Evolutionary conservation across 2,329 filamentous ascomycete genomes (phyloP), one percentile per base, ranked within the genome.

Genomic region (Cryphonectria japonica): DNA sequence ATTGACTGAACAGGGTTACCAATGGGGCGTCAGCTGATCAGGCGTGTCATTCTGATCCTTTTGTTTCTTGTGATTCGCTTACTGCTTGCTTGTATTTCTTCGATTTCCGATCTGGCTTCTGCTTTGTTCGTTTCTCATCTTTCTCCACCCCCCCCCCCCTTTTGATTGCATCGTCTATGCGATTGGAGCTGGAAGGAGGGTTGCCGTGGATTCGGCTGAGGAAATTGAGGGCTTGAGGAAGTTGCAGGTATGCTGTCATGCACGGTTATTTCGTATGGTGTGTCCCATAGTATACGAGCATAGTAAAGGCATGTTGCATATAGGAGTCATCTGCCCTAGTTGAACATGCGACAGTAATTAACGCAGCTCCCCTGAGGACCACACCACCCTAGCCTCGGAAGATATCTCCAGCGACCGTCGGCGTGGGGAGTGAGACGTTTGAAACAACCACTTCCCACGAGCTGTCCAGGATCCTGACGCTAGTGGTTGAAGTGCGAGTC

Each of bases 311-410:
- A 59, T 50, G 46, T 8, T 50, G 22, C 46, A 50, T 50, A 6
- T 11, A 50, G 16, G 8, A 50, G 46, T n/a, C 46, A 34, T 34
- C 14, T 2, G 54, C 26, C 29, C 54, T 32, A 22, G 54, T 29
- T 59, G 29, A 39, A 61, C 59, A 34, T 61, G 59, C 59, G 59
- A 61, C 59, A 14, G 13, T n/a, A 11, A 22, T 34, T n/a, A 11
- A 22, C 59, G 59, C 59, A 61, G 34, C 19, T 61, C 59, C 32
- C 34, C 59, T 61, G 29, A n/a, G 32, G 59, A 61, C 59, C 57
- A 32, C 57, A 61, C 59, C 57, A 32, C 5, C 59, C 59, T 19
- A 9, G 59, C 34, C 59, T 19, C 5, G 19, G 16, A 61, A 61
- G 26, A 59, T 9, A 37, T 61, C 19, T 59, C 34, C 32, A 61